phyloP scores from a whole-genome alignment of 306 rosid species.

The Vachellia pachyceras region DNA sequence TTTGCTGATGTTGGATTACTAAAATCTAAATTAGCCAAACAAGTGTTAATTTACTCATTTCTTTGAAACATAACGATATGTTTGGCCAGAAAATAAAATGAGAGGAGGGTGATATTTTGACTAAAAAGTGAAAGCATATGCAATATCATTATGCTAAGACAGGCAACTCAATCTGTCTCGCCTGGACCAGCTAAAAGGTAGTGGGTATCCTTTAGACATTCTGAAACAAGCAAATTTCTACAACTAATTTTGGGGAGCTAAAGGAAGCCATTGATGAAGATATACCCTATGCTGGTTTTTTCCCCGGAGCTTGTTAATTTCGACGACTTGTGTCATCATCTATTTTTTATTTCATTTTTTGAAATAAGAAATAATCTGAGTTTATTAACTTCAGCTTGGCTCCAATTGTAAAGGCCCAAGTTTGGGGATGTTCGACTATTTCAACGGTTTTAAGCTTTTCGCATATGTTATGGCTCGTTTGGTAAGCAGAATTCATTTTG shows the following conservation, averaged over 20 bases:
- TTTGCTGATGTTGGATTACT: neutral
- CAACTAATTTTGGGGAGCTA: neutral
- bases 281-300: neutral
- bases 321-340: too few species aligned
- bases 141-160: neutral
- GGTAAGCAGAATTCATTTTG: too few species aligned
- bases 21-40: neutral
- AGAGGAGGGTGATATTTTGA: neutral
- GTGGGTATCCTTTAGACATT: neutral
- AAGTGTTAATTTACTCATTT: neutral
- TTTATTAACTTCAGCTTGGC: too few species aligned
- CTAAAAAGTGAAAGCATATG: neutral
- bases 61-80: neutral
- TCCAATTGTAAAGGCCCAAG: too few species aligned
- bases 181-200: neutral
- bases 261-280: neutral
- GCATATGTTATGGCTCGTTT: too few species aligned
- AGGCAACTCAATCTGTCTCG: neutral
- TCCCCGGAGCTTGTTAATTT: too few species aligned
- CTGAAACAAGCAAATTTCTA: neutral
- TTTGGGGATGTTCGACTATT: too few species aligned
- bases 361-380: too few species aligned
- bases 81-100: neutral
- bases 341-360: too few species aligned
- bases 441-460: too few species aligned